Evolutionary conservation across 75 land plant genomes (phyloP).

Genomic region (Chamaecyparis obtusa): DNA sequence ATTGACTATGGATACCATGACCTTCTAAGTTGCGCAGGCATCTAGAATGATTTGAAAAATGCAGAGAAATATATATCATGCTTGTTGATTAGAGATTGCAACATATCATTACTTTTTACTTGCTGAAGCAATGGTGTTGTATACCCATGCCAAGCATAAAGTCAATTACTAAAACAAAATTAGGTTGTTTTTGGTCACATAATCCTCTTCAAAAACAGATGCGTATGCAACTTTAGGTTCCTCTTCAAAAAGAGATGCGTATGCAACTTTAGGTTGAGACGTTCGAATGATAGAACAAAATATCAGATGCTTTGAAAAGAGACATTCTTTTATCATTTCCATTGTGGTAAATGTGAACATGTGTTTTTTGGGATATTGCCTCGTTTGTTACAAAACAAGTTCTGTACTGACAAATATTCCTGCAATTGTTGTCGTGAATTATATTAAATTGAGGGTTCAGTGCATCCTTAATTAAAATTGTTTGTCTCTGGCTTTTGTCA

Average conservation of each 20-base stretch:
- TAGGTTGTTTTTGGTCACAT: neutral
- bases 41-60: neutral
- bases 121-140: neutral
- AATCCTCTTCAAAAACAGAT: neutral
- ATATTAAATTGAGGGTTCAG: too few species aligned
- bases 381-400: neutral
- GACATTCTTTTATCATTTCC: too few species aligned
- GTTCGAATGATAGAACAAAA: neutral
- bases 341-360: too few species aligned
- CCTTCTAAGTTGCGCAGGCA: neutral
- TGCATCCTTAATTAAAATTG: too few species aligned
- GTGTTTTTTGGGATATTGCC: neutral
- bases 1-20: neutral
- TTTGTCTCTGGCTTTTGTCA: neutral
- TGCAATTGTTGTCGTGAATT: too few species aligned
- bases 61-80: neutral
- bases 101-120: neutral
- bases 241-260: too few species aligned
- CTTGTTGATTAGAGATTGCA: neutral
- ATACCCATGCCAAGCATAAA: neutral
- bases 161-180: too few species aligned
- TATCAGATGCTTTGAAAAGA: too few species aligned
- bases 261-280: neutral
- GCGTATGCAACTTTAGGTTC: too few species aligned
- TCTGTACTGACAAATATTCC: neutral